Evolutionary conservation across 1,139 yeast genomes (phyloP), one percentile per base, ranked within the genome.

Genomic region (Protomyces lactucae-debilis): DNA sequence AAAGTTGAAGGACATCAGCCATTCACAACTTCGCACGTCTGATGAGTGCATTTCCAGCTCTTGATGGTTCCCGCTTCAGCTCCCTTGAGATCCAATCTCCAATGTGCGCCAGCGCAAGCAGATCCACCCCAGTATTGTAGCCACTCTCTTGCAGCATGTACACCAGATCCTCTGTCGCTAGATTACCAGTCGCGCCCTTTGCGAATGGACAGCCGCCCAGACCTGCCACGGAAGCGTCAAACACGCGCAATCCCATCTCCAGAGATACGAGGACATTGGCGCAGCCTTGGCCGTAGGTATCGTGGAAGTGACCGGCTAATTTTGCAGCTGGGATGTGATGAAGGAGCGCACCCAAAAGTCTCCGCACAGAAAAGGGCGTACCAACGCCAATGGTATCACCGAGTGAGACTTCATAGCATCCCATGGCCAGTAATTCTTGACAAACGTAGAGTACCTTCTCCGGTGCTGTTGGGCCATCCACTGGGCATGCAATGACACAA

Each of bases 131-230:
- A 3, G 77, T 75, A 21, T 72, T 69, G 67, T 69, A 71, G 8
- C 77, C 77, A n/a, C 72, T 67, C 1, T 75, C 75, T 46, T 74
- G 72, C n/a, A 75, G 69, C n/a, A 75, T 72, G 63, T 75, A 75
- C 16, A 74, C 75, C 1, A 75, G 73, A 60, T 75, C 77, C 57
- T 75, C 77, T 2, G 77, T 74, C 3, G 76, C 70, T 2, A 75
- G 76, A 60, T 75, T 75, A 21, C 77, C 77, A 21, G 75, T 72
- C 5, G 77, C 77, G 2, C 77, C 77, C 64, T 73, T 74, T 35
- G 77, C 76, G 61, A 73, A 75, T 3, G 77, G 77, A 63, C 77
- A 75, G n/a, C 77, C 77, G 23, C 77, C 77, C 1, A 75, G 73
- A 0, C 77, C 77, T 14, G 72, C 76, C 0, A 74, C 76, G 28